Percentiles rank a stretch among this genome's conserved stretches.
Evolutionary conservation across 2,329 filamentous ascomycete genomes (phyloP).

Genomic region (Talaromyces atroroseus): DNA sequence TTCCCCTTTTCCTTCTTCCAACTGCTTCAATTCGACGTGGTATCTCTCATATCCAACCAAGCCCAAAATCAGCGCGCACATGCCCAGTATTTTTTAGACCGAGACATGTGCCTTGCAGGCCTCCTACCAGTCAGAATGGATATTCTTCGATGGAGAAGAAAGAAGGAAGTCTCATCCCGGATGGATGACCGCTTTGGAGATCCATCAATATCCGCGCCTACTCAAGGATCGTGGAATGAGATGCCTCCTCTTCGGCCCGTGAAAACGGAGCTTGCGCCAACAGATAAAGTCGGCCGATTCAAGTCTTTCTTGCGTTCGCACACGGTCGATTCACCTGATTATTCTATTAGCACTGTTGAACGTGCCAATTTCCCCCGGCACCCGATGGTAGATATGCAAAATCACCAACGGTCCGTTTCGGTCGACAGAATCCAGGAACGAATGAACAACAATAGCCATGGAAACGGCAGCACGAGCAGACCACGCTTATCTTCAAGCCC

Average conservation of each 20-base stretch:
- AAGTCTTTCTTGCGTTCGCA: constrained; percentile 9
- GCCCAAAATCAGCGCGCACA: background rate
- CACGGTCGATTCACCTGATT: background rate
- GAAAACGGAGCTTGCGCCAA: constrained; percentile 1
- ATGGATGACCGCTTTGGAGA: constrained; percentile 39
- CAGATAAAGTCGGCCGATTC: constrained; percentile 14
- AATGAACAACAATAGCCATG: background rate
- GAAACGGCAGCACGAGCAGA: background rate
- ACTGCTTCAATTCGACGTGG: background rate
- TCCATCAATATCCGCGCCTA: constrained; percentile 35
- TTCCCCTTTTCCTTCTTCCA: background rate
- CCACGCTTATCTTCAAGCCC: background rate
- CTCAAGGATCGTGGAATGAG: constrained; percentile 38
- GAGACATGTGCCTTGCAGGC: constrained; percentile 12
- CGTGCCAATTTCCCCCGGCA: constrained; percentile 8
- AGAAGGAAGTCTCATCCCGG: constrained; percentile 31
- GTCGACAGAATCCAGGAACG: background rate
- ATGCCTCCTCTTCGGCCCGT: constrained; percentile 17
- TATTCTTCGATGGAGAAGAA: constrained; percentile 27
- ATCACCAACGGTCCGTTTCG: constrained; percentile 8
- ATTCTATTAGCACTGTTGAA: background rate
- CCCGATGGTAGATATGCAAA: constrained; percentile 12
- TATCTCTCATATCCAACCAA: background rate
- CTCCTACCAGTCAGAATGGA: constrained; percentile 18
- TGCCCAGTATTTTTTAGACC: background rate